Evolutionary conservation across 2,329 filamentous ascomycete species (phyloP).

Genomic region (Fusarium anthophilum): DNA sequence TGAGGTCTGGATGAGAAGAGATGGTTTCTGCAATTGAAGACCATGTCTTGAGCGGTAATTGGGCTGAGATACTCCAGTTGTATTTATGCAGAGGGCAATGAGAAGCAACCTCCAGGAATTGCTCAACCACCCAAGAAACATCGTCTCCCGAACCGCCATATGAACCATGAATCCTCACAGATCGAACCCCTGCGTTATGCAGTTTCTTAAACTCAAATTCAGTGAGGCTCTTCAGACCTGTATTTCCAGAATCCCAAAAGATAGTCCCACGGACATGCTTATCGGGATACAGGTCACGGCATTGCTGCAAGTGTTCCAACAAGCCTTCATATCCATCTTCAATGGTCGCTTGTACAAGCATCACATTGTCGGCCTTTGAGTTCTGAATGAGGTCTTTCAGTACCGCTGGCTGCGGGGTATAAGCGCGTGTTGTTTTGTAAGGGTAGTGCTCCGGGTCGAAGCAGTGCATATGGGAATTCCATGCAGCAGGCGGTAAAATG

Average conservation of each 20-base stretch:
- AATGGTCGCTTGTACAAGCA: conserved; percentile 10
- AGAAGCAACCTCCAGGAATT: background rate
- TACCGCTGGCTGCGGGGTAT: background rate
- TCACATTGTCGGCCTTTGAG: background rate
- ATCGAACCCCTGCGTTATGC: background rate
- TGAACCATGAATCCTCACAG: background rate
- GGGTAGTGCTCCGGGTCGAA: background rate
- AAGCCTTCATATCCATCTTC: conserved; percentile 1
- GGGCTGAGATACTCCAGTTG: background rate
- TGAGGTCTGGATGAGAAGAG: background rate
- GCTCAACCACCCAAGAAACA: background rate
- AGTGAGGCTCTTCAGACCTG: background rate
- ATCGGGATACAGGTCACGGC: background rate
- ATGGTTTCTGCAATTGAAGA: background rate
- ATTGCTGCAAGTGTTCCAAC: background rate
- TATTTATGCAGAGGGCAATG: background rate
- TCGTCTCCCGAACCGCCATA: background rate
- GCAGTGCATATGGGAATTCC: conserved; percentile 5
- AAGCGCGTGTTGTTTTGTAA: background rate
- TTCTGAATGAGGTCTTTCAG: background rate
- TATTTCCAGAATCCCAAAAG: background rate
- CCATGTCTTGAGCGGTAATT: background rate
- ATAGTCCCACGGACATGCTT: background rate
- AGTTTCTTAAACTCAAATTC: background rate
- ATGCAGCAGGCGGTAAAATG: background rate